Percentiles rank a stretch among this genome's conserved stretches.
phyloP scores from a whole-genome alignment of 345 rosid species.

The Geranium rotundifolium region DNA sequence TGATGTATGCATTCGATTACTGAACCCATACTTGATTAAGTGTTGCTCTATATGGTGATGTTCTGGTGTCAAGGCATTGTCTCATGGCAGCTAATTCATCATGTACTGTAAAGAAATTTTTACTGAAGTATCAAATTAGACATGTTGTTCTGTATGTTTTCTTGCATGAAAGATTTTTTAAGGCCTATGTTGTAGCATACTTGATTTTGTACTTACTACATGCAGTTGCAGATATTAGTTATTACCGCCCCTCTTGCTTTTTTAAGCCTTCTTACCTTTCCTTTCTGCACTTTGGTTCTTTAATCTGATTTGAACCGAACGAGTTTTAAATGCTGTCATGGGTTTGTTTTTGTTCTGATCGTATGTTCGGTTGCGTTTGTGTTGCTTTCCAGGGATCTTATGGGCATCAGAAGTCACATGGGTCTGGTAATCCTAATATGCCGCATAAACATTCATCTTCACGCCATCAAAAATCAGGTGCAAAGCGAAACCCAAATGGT shows the following conservation, averaged over 20 bases:
- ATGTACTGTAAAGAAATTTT: background rate
- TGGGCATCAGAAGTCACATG: conserved; percentile 48
- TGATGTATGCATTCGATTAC: background rate
- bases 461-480: conserved; percentile 53
- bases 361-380: conserved; percentile 6
- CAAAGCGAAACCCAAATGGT: conserved; percentile 44
- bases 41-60: background rate
- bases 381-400: conserved; percentile 27
- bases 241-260: background rate
- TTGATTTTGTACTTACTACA: no score
- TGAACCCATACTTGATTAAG: background rate
- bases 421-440: conserved; percentile 41
- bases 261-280: background rate
- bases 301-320: no score
- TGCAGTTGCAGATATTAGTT: background rate
- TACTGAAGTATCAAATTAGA: no score
- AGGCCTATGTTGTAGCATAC: background rate
- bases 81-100: background rate
- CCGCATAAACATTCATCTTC: conserved; percentile 38
- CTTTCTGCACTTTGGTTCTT: conserved; percentile 1
- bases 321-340: background rate
- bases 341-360: conserved; percentile 2
- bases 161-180: background rate
- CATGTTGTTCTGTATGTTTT: no score
- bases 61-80: background rate